Conservation (phyloP, 208 protist species). For the Herpetomonas muscarum region DNA sequence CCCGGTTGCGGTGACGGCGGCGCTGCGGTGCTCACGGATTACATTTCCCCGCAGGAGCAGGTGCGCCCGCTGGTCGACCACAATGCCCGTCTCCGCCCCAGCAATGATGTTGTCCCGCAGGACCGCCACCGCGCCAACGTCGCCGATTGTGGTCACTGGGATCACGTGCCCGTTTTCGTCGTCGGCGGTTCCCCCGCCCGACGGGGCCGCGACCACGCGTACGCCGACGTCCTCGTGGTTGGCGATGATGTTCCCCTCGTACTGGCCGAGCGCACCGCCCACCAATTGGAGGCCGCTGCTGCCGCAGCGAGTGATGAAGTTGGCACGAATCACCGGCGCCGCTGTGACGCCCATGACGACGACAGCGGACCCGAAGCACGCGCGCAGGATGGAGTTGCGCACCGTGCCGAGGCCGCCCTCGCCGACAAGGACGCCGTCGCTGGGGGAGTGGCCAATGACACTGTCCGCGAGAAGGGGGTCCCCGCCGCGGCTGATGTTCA, state of each 20-base stretch:
- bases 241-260: constrained; percentile 39
- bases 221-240: constrained; percentile 13
- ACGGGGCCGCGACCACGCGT: constrained; percentile 3
- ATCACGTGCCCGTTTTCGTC: not conserved
- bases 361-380: constrained; percentile 21
- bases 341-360: constrained; percentile 10
- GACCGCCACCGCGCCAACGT: not conserved
- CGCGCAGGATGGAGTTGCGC: constrained; percentile 19
- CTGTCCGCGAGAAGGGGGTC: constrained; percentile 33
- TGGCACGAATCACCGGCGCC: constrained; percentile 23
- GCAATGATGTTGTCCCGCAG: constrained; percentile 22
- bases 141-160: not conserved
- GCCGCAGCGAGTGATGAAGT: constrained; percentile 25
- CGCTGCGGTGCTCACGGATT: constrained; percentile 8
- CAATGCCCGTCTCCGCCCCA: constrained; percentile 12
- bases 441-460: constrained; percentile 22
- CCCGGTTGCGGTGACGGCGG: constrained; percentile 14
- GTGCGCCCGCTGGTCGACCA: constrained; percentile 14
- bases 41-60: constrained; percentile 16
- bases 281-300: constrained; percentile 18
- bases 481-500: constrained; percentile 17
- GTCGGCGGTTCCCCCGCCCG: not conserved
- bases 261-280: constrained; percentile 14
- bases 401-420: constrained; percentile 28
- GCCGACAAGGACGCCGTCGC: constrained; percentile 29